Conservation (phyloP, 169 alveolate genomes). For the Babesia sp. region DNA sequence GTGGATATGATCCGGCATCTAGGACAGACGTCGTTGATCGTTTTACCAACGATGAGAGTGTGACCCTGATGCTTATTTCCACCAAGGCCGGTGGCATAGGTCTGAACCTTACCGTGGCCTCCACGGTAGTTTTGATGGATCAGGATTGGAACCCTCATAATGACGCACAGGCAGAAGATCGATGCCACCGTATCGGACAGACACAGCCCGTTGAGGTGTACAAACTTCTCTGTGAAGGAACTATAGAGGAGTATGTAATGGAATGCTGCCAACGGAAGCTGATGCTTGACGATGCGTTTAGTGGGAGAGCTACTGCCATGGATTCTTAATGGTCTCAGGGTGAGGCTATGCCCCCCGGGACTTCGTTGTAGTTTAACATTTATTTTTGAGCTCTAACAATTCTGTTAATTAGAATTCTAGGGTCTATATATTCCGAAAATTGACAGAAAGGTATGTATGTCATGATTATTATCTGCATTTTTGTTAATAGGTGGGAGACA, state of each 20-base stretch:
- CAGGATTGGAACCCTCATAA: conserved; percentile 94
- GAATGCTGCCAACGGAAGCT: conserved; percentile 66
- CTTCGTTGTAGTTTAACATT: too few relatives aligned
- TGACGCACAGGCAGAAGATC: conserved; percentile 93
- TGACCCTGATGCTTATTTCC: conserved; percentile 91
- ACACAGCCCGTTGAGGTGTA: conserved; percentile 88
- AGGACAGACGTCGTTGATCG: conserved; percentile 28
- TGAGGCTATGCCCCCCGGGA: conserved; percentile 5
- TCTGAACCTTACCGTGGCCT: conserved; percentile 95
- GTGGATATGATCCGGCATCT: conserved; percentile 1
- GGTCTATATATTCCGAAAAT: too few relatives aligned
- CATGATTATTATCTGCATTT: too few relatives aligned
- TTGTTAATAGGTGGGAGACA: conserved; percentile 77
- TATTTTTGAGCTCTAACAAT: too few relatives aligned
- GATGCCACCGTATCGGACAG: conserved; percentile 92
- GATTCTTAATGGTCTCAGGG: background rate
- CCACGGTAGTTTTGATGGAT: conserved; percentile 94
- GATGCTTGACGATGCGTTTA: conserved; percentile 50
- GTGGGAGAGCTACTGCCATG: conserved; percentile 21
- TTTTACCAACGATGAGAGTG: conserved; percentile 77
- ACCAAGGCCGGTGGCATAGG: conserved; percentile 99
- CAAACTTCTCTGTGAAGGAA: conserved; percentile 85
- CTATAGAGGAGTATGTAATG: conserved; percentile 89
- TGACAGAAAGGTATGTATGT: too few relatives aligned
- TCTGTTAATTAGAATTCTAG: too few relatives aligned